These are phyloP conservation scores for Thraustochytrium striatum DNA, from an alignment of 352 stramenopile genomes.

Conservation along the genomic window DNA sequence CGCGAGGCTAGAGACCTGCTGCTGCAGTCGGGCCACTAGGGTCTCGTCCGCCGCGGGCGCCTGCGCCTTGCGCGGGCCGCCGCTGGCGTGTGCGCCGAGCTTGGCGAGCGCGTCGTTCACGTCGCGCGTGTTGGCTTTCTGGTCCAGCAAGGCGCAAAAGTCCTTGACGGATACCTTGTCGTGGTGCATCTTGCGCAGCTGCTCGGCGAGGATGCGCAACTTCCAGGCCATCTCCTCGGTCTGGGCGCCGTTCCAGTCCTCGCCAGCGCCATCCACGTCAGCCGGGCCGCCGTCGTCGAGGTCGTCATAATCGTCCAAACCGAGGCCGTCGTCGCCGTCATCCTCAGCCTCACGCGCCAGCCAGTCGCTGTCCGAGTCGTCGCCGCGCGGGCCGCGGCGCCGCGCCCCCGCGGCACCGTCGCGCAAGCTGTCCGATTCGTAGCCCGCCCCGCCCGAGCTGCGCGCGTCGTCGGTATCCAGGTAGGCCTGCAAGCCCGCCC, in stretches of 20 bases:
- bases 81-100: background rate
- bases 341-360: background rate
- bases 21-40: background rate
- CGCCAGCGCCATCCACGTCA: background rate
- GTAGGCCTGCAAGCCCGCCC: background rate
- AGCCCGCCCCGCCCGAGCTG: too few species aligned
- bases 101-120: slow-evolving; percentile 38
- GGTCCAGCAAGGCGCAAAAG: slow-evolving; percentile 22
- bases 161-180: slow-evolving; percentile 39
- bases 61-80: background rate
- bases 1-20: too few species aligned
- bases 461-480: background rate
- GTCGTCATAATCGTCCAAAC: background rate
- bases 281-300: background rate
- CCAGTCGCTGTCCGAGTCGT: background rate
- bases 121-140: slow-evolving; percentile 38
- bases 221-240: background rate
- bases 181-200: background rate
- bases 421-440: too few species aligned
- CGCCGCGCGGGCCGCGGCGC: background rate
- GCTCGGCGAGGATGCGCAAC: background rate
- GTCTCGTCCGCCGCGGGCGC: background rate
- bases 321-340: background rate
- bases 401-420: too few species aligned
- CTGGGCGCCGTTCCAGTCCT: background rate